phyloP scores from a whole-genome alignment of 805 yeast genomes.

The Wickerhamiella cacticola region DNA sequence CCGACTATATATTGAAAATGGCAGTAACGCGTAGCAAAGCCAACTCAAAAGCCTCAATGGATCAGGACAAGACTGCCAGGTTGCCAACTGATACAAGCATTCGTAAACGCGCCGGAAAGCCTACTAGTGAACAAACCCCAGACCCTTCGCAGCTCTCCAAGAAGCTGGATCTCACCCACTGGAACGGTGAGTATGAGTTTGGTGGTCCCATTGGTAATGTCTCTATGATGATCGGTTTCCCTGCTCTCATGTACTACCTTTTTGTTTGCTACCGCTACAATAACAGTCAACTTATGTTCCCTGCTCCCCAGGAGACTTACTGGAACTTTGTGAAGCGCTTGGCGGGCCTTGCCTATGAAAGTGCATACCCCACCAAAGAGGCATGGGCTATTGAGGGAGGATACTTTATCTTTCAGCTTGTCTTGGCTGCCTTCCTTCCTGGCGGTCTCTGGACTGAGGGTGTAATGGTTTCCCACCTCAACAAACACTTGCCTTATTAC shows the following conservation, averaged over 20 bases:
- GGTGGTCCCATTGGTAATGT: slow-evolving; percentile 87
- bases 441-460: slow-evolving; percentile 87
- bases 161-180: slow-evolving; percentile 19
- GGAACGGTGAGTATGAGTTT: slow-evolving; percentile 43
- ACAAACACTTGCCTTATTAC: slow-evolving; percentile 75
- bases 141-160: too few relatives aligned
- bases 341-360: slow-evolving; percentile 33
- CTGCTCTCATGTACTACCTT: slow-evolving; percentile 90
- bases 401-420: slow-evolving; percentile 56
- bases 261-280: slow-evolving; percentile 83
- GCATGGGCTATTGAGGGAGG: slow-evolving; percentile 63
- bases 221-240: slow-evolving; percentile 89
- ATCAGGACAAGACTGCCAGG: neutral
- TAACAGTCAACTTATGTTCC: slow-evolving; percentile 60
- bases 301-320: slow-evolving; percentile 40
- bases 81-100: neutral
- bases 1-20: neutral
- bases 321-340: slow-evolving; percentile 39
- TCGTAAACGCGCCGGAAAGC: too few relatives aligned
- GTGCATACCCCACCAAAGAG: slow-evolving; percentile 34
- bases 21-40: slow-evolving; percentile 11
- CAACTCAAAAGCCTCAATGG: neutral
- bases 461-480: slow-evolving; percentile 75
- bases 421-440: slow-evolving; percentile 73
- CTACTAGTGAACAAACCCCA: too few relatives aligned